Evolutionary conservation across 2,329 filamentous ascomycete species (phyloP), one percentile per base, ranked within the genome.

Genomic region (Phyllachora maydis): DNA sequence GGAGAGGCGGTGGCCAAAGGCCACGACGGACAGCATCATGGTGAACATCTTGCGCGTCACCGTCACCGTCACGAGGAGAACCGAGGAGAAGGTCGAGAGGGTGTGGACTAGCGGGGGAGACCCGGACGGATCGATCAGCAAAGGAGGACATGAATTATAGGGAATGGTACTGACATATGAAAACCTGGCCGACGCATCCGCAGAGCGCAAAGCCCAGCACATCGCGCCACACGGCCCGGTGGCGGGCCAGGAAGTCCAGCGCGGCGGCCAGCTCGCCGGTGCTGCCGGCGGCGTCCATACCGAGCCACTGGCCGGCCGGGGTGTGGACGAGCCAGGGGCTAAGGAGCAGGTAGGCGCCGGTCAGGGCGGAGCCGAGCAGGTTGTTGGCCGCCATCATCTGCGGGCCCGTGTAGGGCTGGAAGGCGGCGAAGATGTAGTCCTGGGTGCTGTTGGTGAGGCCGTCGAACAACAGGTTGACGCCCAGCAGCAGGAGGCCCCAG

Each of bases 381-480:
- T 95, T 98, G 49, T 93, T 81, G 18, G 85, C 83, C 44, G 83
- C 90, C 88, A 98, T 98, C 88, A 98, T 98, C 61, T 98, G 88
- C 29, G 85, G 82, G 7, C 88, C 88, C 3, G 69, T 67, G 45
- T 88, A 93, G 9, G 73, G 70, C 33, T 67, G 68, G 50, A 82
- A 91, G 5, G 66, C 59, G 32, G 52, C 50, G 46, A 95, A 93
- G 46, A 98, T 81, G 47, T 92, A 72, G 48, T 98, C 88, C 56
- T 98, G 88, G 3, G 85, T 92, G 25, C 75, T 82, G 49, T 98
- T 98, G 28, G 85, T 95, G 25, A 98, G 59, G 33, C 88, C 88
- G 46, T 98, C 88, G 39, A 98, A 88, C 11, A 98, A 64, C 24
- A 98, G 59, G 46, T 98, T 98, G 41, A 95, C 71, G 21, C 65